Conservation (phyloP, 306 rosid species). For the Fagus crenata region DNA sequence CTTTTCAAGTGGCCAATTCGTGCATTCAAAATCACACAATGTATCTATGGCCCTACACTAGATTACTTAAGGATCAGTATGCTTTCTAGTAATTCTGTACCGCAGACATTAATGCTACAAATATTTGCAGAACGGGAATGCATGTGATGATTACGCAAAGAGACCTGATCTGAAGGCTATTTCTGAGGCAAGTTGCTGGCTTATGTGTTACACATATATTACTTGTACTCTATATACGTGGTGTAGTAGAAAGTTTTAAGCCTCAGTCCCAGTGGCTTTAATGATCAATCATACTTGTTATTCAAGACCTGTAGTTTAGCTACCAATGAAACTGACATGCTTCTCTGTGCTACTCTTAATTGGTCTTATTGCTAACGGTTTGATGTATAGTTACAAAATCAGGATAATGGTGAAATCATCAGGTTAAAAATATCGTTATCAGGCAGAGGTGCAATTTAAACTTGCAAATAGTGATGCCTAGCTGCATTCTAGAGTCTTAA, state of each 20-base stretch:
- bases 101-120: background rate
- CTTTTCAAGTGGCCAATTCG: constrained; percentile 1
- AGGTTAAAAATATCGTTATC: background rate
- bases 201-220: background rate
- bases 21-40: background rate
- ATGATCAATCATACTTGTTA: background rate
- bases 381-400: background rate
- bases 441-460: background rate
- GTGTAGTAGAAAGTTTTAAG: background rate
- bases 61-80: background rate
- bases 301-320: background rate
- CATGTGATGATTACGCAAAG: constrained; percentile 16
- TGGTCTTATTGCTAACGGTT: background rate
- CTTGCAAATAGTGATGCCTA: constrained; percentile 1
- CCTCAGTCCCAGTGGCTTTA: background rate
- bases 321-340: background rate
- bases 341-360: background rate
- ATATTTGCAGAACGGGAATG: constrained; percentile 28
- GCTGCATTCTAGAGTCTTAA: background rate
- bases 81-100: constrained; percentile 1
- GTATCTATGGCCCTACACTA: background rate
- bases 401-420: background rate
- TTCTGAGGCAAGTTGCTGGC: constrained; percentile 34
- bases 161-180: constrained; percentile 43
- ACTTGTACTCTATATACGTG: background rate